Base-by-base conservation (phyloP, 225 moss, liverwort and hornwort species). In the Physcomitrellopsis africana region DNA sequence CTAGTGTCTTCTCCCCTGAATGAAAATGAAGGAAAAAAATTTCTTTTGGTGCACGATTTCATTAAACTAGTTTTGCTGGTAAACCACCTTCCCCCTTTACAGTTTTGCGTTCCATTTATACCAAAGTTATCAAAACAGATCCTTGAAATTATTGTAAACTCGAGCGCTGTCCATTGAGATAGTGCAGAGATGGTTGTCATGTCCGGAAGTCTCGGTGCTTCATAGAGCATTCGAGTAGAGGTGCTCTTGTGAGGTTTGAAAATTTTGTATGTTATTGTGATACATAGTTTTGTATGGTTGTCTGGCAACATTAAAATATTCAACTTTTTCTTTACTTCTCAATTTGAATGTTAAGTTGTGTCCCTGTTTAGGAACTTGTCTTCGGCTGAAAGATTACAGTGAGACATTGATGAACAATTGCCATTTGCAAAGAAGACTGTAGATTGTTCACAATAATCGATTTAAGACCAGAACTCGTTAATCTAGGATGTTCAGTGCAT, bases 21-120 rank as follows among this genome's bases (percentile, higher is more conserved):
- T 46, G 51, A 75, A 65, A 67, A 77, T 67, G 66, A 67, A 24
- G 69, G 58, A 41, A 74, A 82, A 37, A 93, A 72, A 65, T 81
- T 92, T 58, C 91, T 89, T 67, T 83, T 99, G 81, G 73, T 94
- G 76, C 93, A 92, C 76, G 97, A 99, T 80, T 90, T 99, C 65
- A 81, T 94, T 77, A 92, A 93, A 66, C 80, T 99, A 52, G 72
- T 99, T 79, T 81, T 94, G 73, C 81, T 99, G 87, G 97, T 99
- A 86, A 82, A 69, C 12, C 65, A 56, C 44, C 66, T 68, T 29
- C 54, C 14, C 60, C 23, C 67, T 26, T 72, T 14, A 12, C 37
- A 47, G n/a, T 59, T 45, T 49, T 67, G 53, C 9, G 3, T 1
- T 37, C 4, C 4, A 37, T 37, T 37, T 37, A 2, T 37, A 37